Evolutionary conservation across 768 basidiomycete species (phyloP).

Genomic region (Lentinula sp.): DNA sequence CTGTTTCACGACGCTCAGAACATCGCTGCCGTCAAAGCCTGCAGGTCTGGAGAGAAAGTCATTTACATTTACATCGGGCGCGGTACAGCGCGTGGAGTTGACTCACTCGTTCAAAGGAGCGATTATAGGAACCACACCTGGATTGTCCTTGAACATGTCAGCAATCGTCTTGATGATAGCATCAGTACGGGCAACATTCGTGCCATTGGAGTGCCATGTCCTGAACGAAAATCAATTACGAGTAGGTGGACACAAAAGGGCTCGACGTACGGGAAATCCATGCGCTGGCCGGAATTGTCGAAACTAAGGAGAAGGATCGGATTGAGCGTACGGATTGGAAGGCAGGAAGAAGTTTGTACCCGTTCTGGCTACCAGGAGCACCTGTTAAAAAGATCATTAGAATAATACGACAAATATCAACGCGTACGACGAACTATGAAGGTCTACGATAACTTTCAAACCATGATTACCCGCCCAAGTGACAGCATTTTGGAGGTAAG

Average conservation of each 20-base stretch:
- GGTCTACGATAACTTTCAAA: conserved; percentile 78
- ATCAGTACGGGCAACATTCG: conserved; percentile 64
- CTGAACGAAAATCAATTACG: neutral
- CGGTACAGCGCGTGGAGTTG: too few species aligned
- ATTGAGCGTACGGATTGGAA: neutral
- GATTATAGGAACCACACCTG: conserved; percentile 53
- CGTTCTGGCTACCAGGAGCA: conserved; percentile 83
- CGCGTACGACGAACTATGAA: conserved; percentile 37
- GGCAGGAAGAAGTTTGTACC: conserved; percentile 32
- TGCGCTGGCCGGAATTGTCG: conserved; percentile 74
- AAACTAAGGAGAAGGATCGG: conserved; percentile 30
- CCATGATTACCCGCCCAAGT: conserved; percentile 65
- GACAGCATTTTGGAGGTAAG: conserved; percentile 64
- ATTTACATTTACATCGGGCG: neutral
- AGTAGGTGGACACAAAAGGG: too few species aligned
- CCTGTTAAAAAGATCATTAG: conserved; percentile 23
- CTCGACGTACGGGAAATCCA: conserved; percentile 43
- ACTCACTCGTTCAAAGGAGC: conserved; percentile 75
- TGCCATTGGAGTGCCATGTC: conserved; percentile 60
- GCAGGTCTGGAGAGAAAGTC: neutral
- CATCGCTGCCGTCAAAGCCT: conserved; percentile 1
- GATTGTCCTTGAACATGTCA: conserved; percentile 35
- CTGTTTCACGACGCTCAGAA: conserved; percentile 9
- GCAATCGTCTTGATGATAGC: conserved; percentile 59
- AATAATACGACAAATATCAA: conserved; percentile 24